Conservation (phyloP, 306 rosid genomes). For the Vachellia collinsii region DNA sequence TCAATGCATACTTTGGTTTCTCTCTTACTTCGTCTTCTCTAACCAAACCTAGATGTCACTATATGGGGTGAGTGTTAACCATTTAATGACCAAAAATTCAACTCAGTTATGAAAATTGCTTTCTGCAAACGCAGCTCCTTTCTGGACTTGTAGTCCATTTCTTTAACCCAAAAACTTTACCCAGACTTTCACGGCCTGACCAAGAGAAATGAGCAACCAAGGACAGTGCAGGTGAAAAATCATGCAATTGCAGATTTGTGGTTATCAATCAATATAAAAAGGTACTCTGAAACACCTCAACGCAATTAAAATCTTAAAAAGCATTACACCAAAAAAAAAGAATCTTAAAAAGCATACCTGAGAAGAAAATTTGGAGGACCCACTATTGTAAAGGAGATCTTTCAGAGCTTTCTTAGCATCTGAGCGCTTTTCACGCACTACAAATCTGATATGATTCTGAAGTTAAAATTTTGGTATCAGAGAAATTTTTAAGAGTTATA, state of each 20-base stretch:
- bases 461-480: conserved; percentile 40
- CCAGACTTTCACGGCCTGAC: not conserved
- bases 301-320: conserved; percentile 15
- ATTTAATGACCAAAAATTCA: conserved; percentile 14
- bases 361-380: conserved; percentile 53
- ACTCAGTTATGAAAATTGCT: conserved; percentile 3
- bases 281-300: conserved; percentile 24
- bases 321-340: not conserved
- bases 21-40: conserved; percentile 1
- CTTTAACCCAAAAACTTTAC: not conserved
- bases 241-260: not conserved
- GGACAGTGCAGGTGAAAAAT: not conserved
- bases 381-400: conserved; percentile 67
- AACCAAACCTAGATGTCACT: conserved; percentile 13
- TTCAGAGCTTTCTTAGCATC: conserved; percentile 90
- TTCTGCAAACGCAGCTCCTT: conserved; percentile 14
- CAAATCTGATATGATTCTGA: conserved; percentile 67
- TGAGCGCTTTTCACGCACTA: conserved; percentile 77
- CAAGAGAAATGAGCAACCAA: not conserved
- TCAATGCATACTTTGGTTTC: not conserved
- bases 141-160: not conserved
- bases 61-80: not conserved
- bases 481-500: not conserved
- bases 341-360: conserved; percentile 46
- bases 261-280: conserved; percentile 28